Base-by-base conservation (phyloP, 768 basidiomycete species). In the Macrolepiota fuliginosa region DNA sequence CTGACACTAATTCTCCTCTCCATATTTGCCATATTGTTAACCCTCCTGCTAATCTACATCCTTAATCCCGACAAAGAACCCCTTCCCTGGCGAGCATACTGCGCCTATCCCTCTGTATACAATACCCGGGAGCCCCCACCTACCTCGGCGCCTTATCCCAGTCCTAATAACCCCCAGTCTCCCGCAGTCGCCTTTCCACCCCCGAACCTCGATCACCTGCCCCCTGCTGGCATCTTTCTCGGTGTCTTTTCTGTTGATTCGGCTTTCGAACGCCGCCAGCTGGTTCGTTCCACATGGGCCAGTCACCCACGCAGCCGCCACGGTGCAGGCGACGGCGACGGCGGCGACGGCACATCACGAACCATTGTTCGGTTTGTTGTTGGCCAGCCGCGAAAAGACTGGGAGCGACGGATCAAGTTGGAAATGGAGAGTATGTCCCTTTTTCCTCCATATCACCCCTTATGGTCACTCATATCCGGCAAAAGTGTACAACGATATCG, bases 51-150 rank as follows among this genome's bases (percentile, higher is more conserved):
- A 74, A 94, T 94, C 70, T 91, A 97, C 74, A 83, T 96, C 63
- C 83, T 98, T 70, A 96, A 97, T 72, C 96, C 95, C 61, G 96
- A 98, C 81, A 98, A 97, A 73, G 88, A 91, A 56, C 90, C 94
- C 22, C 78, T 97, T 6, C 95, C 95, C 50, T 98, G 95, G 95
- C 86, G 94, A 67, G 87, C 89, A 22, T 97, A 96, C 72, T 98
- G 96, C 75, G 85, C 91, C 24, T 80, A 86, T 58, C 89, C 89
- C 4, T 82, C 71, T 9, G 68, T 73, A 29, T 81, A 52, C 66
- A 79, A 61, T 77, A 80, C 64, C 68, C 77, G 55, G 73, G 77
- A 69, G 75, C 83, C 54, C 19, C 59, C 59, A 75, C 78, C 65
- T 67, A 82, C 62, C 54, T 68, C 62, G 70, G 72, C 57, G 69